Conservation (phyloP, 2,329 filamentous ascomycete species). For the Pseudogymnoascus sp. region DNA sequence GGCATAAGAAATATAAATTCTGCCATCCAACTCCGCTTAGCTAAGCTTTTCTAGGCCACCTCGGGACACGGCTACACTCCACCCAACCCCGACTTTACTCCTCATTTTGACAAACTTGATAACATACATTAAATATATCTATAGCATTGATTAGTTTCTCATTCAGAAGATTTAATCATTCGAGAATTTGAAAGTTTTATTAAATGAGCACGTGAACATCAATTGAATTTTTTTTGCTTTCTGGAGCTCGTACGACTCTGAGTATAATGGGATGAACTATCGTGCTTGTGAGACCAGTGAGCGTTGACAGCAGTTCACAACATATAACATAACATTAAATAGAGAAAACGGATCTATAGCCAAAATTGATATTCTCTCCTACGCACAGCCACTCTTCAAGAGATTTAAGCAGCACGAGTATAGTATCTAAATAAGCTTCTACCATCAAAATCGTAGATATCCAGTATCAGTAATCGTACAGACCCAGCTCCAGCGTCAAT, state of each 20-base stretch:
- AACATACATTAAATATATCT: background rate
- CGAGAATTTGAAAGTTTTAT: background rate
- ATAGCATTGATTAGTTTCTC: background rate
- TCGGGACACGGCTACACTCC: background rate
- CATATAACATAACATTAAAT: background rate
- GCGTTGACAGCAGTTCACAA: background rate
- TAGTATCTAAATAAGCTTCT: constrained; percentile 8
- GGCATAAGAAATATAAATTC: constrained; percentile 4
- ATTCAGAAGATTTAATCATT: background rate
- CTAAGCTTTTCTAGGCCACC: constrained; percentile 8
- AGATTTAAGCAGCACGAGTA: background rate
- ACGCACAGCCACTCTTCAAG: background rate
- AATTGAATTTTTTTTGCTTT: background rate
- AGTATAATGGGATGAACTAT: background rate
- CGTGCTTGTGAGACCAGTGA: too few species aligned
- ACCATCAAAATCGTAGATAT: constrained; percentile 1
- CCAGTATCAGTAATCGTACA: constrained; percentile 8
- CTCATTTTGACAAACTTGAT: background rate
- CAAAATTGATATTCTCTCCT: background rate
- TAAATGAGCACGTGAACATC: background rate
- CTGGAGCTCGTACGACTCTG: background rate
- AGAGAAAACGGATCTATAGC: background rate
- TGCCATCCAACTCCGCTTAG: constrained; percentile 8
- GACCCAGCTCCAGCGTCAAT: background rate
- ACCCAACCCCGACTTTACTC: background rate